A percentile compares a stretch with the other conserved stretches of the same genome.
These are phyloP conservation scores for Calonectria hawksworthii DNA, from an alignment of 2,329 filamentous ascomycete genomes.

Conservation along the genomic window DNA sequence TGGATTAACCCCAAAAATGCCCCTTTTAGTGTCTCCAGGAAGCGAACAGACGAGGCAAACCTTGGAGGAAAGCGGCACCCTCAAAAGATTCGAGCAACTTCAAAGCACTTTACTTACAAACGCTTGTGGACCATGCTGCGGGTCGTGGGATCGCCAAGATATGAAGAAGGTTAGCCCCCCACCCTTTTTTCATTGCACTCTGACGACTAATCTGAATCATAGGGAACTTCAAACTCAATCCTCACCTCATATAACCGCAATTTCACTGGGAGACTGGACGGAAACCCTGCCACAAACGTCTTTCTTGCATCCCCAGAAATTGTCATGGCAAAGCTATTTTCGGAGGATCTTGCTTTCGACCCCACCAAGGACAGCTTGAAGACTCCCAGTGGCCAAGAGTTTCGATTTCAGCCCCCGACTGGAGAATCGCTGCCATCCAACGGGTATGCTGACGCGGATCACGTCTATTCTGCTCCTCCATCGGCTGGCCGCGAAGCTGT, in stretches of 20 bases:
- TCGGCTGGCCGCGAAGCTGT: conserved; percentile 78
- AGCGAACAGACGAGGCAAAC: conserved; percentile 54
- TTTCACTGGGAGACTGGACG: conserved; percentile 98
- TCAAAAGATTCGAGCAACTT: conserved; percentile 88
- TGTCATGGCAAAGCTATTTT: conserved; percentile 87
- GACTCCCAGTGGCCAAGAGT: conserved; percentile 96
- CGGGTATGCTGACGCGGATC: conserved; percentile 91
- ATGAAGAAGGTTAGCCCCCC: neutral
- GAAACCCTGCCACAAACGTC: conserved; percentile 93
- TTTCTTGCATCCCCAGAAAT: conserved; percentile 94
- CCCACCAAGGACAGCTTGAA: conserved; percentile 91
- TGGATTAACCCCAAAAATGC: conserved; percentile 76
- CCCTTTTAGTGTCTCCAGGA: conserved; percentile 94
- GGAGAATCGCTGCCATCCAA: conserved; percentile 83
- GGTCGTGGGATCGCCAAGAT: conserved; percentile 93
- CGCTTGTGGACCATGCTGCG: conserved; percentile 93
- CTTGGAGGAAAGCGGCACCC: conserved; percentile 77
- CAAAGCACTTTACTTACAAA: conserved; percentile 94
- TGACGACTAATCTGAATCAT: conserved; percentile 72
- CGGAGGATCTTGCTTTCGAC: conserved; percentile 92
- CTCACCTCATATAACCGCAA: conserved; percentile 99
- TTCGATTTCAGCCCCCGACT: conserved; percentile 84
- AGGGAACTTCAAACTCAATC: conserved; percentile 96
- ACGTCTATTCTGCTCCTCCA: conserved; percentile 97
- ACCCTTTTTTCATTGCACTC: too few species aligned